Evolutionary conservation across 78 protist species (phyloP).

Genomic region (Dictyostelium firmibasis): DNA sequence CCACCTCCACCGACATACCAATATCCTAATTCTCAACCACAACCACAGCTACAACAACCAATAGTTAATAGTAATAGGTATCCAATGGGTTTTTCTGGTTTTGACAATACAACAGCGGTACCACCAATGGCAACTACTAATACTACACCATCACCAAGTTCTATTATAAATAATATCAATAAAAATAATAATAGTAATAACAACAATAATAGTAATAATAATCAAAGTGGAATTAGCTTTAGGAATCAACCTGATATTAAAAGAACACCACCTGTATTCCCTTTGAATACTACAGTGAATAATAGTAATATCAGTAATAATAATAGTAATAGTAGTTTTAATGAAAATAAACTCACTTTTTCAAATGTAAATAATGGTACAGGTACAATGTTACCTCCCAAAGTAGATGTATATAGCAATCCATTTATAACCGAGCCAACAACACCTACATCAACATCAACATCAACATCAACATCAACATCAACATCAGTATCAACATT

Average conservation of each 20-base stretch:
- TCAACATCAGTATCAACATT: neutral
- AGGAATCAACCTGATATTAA: neutral
- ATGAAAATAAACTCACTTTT: neutral
- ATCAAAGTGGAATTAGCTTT: neutral
- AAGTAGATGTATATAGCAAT: neutral
- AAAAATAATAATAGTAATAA: neutral
- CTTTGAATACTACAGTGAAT: neutral
- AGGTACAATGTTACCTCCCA: neutral
- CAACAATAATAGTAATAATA: neutral
- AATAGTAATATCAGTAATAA: neutral
- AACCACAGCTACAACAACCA: neutral
- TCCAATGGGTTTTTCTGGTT: conserved; percentile 16
- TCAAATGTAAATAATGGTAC: neutral
- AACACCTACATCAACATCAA: neutral
- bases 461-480: neutral
- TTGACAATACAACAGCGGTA: neutral
- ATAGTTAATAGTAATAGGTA: neutral
- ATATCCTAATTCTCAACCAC: neutral
- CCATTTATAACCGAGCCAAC: neutral
- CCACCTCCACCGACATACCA: neutral
- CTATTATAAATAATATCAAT: neutral
- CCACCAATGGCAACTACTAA: neutral
- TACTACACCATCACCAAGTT: neutral
- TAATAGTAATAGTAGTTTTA: neutral
- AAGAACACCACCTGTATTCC: neutral